Conservation (phyloP, 2,329 filamentous ascomycete species). For the Sclerotiophoma versabilis region DNA sequence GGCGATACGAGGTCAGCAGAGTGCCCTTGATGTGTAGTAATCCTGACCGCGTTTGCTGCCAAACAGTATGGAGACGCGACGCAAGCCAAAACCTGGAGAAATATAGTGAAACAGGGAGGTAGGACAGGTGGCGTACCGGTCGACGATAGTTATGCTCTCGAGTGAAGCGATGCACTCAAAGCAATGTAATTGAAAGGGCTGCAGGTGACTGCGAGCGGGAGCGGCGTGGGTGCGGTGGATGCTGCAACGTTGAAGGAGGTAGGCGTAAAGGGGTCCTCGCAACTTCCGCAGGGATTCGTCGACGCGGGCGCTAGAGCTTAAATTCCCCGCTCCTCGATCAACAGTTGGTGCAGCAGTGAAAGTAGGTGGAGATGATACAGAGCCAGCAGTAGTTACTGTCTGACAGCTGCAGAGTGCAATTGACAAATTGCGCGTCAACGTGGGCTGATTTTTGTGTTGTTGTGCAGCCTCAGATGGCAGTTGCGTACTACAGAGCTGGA, state of each 20-base stretch:
- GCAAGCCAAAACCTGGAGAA: constrained; percentile 44
- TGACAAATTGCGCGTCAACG: constrained; percentile 27
- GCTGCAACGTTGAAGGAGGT: constrained; percentile 44
- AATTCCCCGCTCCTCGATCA: constrained; percentile 38
- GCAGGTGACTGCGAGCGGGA: constrained; percentile 34
- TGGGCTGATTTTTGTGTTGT: constrained; percentile 21
- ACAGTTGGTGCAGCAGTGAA: constrained; percentile 13
- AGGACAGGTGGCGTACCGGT: constrained; percentile 45
- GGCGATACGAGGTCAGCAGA: constrained; percentile 31
- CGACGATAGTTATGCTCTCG: constrained; percentile 46
- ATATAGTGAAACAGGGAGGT: constrained; percentile 38
- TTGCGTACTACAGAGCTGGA: constrained; percentile 27
- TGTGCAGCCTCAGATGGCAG: constrained; percentile 26
- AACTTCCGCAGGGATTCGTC: constrained; percentile 42
- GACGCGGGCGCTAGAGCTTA: constrained; percentile 36
- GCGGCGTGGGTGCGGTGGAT: constrained; percentile 39
- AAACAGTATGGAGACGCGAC: constrained; percentile 45
- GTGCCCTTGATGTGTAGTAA: constrained; percentile 21
- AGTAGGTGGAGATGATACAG: constrained; percentile 13
- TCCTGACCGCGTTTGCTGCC: constrained; percentile 28
- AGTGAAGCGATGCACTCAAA: constrained; percentile 43
- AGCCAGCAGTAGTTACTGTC: constrained; percentile 1
- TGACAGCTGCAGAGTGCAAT: constrained; percentile 28
- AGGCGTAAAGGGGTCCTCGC: constrained; percentile 49
- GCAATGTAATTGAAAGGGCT: constrained; percentile 35